phyloP scores from a whole-genome alignment of 257 asterid species.

The Dorcoceras hygrometricum region DNA sequence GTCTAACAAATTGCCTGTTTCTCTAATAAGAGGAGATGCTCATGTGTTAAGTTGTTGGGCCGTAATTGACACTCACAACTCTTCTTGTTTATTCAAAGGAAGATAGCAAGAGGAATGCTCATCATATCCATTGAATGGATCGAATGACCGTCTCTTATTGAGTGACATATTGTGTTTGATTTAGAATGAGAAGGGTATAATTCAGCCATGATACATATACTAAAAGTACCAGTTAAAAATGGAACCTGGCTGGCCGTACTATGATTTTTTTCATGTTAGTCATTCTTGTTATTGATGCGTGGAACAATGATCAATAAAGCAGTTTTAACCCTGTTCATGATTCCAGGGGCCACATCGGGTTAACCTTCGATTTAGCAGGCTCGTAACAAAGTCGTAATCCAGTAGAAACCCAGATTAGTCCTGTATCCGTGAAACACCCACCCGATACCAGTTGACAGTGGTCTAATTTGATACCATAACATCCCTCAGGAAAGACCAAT shows the following conservation, averaged over 20 bases:
- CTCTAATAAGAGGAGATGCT: constrained; percentile 9
- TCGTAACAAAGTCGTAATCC: too few species aligned
- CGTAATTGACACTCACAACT: not conserved
- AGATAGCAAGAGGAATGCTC: not conserved
- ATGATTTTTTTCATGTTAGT: not conserved
- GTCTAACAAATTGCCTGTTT: constrained; percentile 37
- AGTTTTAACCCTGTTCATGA: not conserved
- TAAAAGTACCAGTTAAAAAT: too few species aligned
- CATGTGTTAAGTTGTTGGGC: not conserved
- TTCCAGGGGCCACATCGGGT: not conserved
- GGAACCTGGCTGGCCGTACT: too few species aligned
- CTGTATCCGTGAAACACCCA: too few species aligned
- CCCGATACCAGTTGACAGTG: too few species aligned
- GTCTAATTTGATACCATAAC: too few species aligned
- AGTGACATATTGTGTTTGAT: not conserved
- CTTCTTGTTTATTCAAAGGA: not conserved
- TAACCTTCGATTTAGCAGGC: not conserved
- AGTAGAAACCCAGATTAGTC: too few species aligned
- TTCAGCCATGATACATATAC: too few species aligned
- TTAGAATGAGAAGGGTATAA: too few species aligned
- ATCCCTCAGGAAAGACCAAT: too few species aligned
- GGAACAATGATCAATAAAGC: not conserved
- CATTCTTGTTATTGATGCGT: not conserved
- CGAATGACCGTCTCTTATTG: not conserved
- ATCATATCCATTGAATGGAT: not conserved